Percentiles rank a stretch among this genome's conserved stretches.
Evolutionary conservation across 2,329 filamentous ascomycete species (phyloP).

Genomic region (Cordyceps tenuipes): DNA sequence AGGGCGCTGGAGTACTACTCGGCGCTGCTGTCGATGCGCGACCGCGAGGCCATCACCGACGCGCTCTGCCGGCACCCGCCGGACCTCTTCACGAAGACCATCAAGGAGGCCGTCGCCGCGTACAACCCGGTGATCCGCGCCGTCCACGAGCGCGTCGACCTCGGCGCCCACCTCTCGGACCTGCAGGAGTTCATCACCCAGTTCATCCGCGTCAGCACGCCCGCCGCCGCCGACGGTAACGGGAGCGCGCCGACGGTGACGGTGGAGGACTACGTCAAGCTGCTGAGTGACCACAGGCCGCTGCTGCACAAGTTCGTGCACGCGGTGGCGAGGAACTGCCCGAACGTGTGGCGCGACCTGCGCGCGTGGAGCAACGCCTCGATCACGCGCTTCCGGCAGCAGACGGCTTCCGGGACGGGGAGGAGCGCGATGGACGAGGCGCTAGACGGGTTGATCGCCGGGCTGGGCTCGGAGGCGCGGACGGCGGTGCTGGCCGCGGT

Average conservation of each 20-base stretch:
- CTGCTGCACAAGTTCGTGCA: slow-evolving; percentile 64
- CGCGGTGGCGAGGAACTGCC: slow-evolving; percentile 58
- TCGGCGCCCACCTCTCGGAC: slow-evolving; percentile 60
- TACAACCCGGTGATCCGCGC: slow-evolving; percentile 68
- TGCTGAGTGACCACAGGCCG: slow-evolving; percentile 56
- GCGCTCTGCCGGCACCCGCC: slow-evolving; percentile 61
- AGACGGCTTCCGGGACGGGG: slow-evolving; percentile 22
- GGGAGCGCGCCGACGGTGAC: slow-evolving; percentile 23
- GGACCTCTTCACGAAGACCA: slow-evolving; percentile 61
- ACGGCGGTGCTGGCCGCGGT: slow-evolving; percentile 40
- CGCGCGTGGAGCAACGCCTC: slow-evolving; percentile 51
- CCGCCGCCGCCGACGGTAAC: slow-evolving; percentile 27
- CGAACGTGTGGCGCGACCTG: slow-evolving; percentile 55
- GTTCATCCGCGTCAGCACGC: slow-evolving; percentile 52
- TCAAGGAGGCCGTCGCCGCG: slow-evolving; percentile 56
- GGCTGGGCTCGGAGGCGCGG: slow-evolving; percentile 40
- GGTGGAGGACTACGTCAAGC: slow-evolving; percentile 62
- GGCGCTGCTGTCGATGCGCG: slow-evolving; percentile 60
- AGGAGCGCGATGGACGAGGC: slow-evolving; percentile 29
- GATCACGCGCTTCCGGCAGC: slow-evolving; percentile 45
- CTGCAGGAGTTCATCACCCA: slow-evolving; percentile 62
- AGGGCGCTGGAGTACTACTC: slow-evolving; percentile 63
- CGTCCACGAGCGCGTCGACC: slow-evolving; percentile 63
- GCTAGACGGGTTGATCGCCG: slow-evolving; percentile 34
- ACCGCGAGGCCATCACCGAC: slow-evolving; percentile 62